phyloP scores from a whole-genome alignment of 306 rosid genomes.

The Rosa multiflora region DNA sequence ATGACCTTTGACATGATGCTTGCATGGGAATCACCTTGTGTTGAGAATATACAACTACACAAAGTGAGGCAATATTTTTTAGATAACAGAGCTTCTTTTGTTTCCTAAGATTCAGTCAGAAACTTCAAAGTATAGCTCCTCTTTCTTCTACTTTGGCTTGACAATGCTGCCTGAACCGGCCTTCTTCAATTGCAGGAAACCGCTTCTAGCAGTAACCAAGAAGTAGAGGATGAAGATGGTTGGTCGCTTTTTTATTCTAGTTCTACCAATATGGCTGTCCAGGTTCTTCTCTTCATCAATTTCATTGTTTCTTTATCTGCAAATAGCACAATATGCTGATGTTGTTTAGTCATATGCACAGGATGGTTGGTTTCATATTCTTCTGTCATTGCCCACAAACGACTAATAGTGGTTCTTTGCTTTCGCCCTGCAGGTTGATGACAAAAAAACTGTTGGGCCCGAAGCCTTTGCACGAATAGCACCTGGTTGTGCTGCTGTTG shows the following conservation, averaged over 20 bases:
- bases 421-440: constrained; percentile 57
- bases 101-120: background rate
- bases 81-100: background rate
- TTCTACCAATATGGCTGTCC: constrained; percentile 81
- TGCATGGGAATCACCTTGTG: constrained; percentile 86
- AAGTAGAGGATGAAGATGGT: constrained; percentile 58
- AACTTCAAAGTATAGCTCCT: background rate
- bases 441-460: constrained; percentile 70
- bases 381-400: background rate
- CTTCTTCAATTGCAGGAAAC: constrained; percentile 52
- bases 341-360: constrained; percentile 10
- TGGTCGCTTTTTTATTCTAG: constrained; percentile 78
- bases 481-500: constrained; percentile 67
- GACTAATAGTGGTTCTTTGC: background rate
- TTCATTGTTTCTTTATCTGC: constrained; percentile 21
- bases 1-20: constrained; percentile 90
- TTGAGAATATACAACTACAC: constrained; percentile 34
- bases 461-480: constrained; percentile 94
- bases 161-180: constrained; percentile 12
- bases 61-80: constrained; percentile 45
- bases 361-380: constrained; percentile 15
- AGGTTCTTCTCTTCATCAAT: constrained; percentile 41
- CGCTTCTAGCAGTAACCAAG: constrained; percentile 38
- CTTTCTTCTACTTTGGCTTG: constrained; percentile 19
- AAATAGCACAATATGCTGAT: constrained; percentile 3